A percentile compares a stretch with the other conserved stretches of the same genome.
Evolutionary conservation across 768 basidiomycete species (phyloP).

Genomic region (Solioccasus polychromus): DNA sequence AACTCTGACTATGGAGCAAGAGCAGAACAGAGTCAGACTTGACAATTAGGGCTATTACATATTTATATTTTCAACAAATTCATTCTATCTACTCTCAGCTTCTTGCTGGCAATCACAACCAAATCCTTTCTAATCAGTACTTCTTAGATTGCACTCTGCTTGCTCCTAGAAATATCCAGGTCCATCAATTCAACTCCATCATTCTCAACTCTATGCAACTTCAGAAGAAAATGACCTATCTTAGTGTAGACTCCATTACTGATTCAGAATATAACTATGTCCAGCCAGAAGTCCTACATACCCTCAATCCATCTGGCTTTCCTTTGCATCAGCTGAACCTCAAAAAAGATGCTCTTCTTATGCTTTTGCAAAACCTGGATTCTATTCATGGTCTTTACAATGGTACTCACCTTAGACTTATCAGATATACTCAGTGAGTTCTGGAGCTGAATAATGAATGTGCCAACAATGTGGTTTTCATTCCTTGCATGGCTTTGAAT

Average conservation of each 20-base stretch:
- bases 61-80: no score
- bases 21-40: no score
- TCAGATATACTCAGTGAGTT: slow-evolving; percentile 18
- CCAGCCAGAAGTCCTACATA: slow-evolving; percentile 3
- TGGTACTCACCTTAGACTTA: not conserved
- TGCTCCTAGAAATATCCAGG: not conserved
- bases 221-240: not conserved
- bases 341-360: slow-evolving; percentile 34
- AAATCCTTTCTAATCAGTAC: not conserved
- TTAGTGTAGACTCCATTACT: not conserved
- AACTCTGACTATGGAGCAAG: no score
- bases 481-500: no score
- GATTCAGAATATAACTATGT: not conserved
- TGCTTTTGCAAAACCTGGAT: slow-evolving; percentile 43
- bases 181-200: not conserved
- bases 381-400: slow-evolving; percentile 32
- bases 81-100: no score
- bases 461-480: no score
- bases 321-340: slow-evolving; percentile 35
- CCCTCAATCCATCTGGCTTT: slow-evolving; percentile 35
- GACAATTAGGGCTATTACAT: no score
- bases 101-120: no score
- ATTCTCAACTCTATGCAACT: not conserved
- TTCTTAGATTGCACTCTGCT: not conserved
- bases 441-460: slow-evolving; percentile 20